Evolutionary conservation across 2,329 filamentous ascomycete species (phyloP).

Genomic region (Aspergillus candidus): DNA sequence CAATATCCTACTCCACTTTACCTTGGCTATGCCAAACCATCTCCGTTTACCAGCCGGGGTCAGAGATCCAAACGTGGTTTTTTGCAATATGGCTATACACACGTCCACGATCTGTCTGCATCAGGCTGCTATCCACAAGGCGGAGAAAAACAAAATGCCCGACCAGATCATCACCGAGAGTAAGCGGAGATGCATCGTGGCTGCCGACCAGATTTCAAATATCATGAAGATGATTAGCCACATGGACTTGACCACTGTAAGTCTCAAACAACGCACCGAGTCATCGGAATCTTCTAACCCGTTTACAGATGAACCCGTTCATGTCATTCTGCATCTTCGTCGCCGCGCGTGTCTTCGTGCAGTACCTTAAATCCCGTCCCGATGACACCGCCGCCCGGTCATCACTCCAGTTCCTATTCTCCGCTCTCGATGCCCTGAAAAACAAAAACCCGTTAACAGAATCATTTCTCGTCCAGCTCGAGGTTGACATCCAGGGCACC

Average conservation of each 20-base stretch:
- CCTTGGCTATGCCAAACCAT: conserved; percentile 71
- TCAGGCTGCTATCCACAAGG: conserved; percentile 96
- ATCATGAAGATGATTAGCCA: conserved; percentile 96
- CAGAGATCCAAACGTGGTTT: conserved; percentile 76
- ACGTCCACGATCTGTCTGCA: conserved; percentile 97
- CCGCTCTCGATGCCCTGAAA: conserved; percentile 85
- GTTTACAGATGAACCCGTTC: conserved; percentile 79
- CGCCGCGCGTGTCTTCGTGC: conserved; percentile 89
- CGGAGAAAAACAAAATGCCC: conserved; percentile 78
- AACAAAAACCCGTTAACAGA: conserved; percentile 84
- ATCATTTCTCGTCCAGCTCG: conserved; percentile 87
- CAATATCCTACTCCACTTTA: conserved; percentile 81
- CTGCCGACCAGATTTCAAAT: conserved; percentile 85
- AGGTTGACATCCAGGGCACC: conserved; percentile 73
- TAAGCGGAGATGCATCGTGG: conserved; percentile 86
- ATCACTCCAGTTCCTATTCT: conserved; percentile 82
- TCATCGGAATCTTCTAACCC: conserved; percentile 10
- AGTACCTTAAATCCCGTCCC: conserved; percentile 90
- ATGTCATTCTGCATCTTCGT: conserved; percentile 94
- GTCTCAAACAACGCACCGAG: conserved; percentile 27
- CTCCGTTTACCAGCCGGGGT: conserved; percentile 74
- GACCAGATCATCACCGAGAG: conserved; percentile 76
- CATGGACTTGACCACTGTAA: conserved; percentile 73
- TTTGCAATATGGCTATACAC: conserved; percentile 94
- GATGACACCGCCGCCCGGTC: conserved; percentile 71